phyloP scores from a whole-genome alignment of 176 grass and related monocot genomes.

The Aegilops umbellulata region DNA sequence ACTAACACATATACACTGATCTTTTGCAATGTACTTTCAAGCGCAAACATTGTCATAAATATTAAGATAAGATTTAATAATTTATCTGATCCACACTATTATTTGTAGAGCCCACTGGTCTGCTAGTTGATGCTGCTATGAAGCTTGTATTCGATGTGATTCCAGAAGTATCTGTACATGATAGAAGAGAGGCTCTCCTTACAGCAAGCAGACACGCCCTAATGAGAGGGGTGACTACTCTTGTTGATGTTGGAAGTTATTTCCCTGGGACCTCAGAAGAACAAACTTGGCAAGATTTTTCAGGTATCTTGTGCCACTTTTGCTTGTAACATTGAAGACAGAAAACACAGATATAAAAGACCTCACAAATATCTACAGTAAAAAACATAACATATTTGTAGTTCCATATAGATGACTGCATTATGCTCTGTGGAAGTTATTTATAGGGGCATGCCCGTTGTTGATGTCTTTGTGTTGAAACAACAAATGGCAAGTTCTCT shows the following conservation, averaged over 20 bases:
- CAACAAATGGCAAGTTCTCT: background rate
- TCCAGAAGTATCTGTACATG: conserved; percentile 47
- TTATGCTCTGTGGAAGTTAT: background rate
- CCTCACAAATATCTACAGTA: background rate
- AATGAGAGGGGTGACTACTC: conserved; percentile 70
- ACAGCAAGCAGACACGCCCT: conserved; percentile 74
- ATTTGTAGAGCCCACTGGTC: conserved; percentile 70
- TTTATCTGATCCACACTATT: background rate
- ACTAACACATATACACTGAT: background rate
- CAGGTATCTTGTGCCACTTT: conserved; percentile 48
- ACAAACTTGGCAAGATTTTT: conserved; percentile 70
- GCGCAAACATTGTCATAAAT: background rate
- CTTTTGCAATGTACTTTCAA: background rate
- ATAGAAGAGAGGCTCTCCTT: conserved; percentile 69
- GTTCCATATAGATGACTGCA: background rate
- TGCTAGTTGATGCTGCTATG: conserved; percentile 88
- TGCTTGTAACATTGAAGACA: background rate
- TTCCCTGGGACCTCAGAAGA: conserved; percentile 50
- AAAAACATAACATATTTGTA: background rate
- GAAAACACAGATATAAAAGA: background rate
- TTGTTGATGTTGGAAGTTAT: conserved; percentile 84
- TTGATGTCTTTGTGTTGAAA: background rate
- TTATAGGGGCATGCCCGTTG: background rate
- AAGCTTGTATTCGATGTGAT: conserved; percentile 56
- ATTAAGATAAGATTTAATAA: background rate